Evolutionary conservation across 129 eudicot genomes (phyloP).

Genomic region (Helianthus annuus): HanXRQr2.0-SUNRISE NC_035438.2:5082689-5083188

Average conservation of each 20-base stretch:
- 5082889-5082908: neutral
- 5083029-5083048: constrained; percentile 31
- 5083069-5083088: neutral
- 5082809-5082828: constrained; percentile 32
- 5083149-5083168: constrained; percentile 8
- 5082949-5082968: constrained; percentile 12
- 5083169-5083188: neutral
- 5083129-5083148: constrained; percentile 7
- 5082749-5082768: constrained; percentile 28
- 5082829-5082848: constrained; percentile 8
- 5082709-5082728: no score
- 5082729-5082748: neutral
- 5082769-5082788: constrained; percentile 23
- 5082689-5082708: constrained; percentile 1
- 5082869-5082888: neutral
- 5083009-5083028: constrained; percentile 33
- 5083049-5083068: constrained; percentile 49
- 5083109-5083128: neutral
- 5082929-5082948: constrained; percentile 24
- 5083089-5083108: neutral
- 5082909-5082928: neutral
- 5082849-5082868: constrained; percentile 25
- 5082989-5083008: constrained; percentile 32
- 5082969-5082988: constrained; percentile 40
- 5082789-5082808: constrained; percentile 28